These are phyloP conservation scores for Picea mariana DNA, from an alignment of 83 land plant species.

Conservation along the genomic window DNA sequence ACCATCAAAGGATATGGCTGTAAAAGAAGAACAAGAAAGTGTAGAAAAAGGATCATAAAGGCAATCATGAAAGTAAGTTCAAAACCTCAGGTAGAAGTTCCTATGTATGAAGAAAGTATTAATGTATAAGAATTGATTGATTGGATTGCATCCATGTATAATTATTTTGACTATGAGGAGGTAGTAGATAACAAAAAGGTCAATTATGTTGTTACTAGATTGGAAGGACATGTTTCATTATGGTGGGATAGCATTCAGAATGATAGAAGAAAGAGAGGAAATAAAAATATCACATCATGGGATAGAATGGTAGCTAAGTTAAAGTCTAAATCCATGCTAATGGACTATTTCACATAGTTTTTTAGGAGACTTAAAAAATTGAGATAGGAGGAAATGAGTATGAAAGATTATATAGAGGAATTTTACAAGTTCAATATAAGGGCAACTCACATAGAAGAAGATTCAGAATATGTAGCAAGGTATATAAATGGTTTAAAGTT, in stretches of 20 bases:
- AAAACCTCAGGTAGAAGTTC: background rate
- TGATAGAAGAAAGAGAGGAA: background rate
- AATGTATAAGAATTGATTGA: background rate
- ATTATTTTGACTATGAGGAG: background rate
- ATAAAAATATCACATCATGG: background rate
- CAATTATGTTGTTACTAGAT: background rate
- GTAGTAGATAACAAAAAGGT: background rate
- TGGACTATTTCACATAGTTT: background rate
- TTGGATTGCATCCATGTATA: background rate
- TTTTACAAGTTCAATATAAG: background rate
- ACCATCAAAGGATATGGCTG: background rate
- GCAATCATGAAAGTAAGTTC: background rate
- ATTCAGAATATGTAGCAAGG: background rate
- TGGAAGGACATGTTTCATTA: background rate
- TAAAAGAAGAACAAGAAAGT: background rate
- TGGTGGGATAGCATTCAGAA: background rate
- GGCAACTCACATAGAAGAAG: background rate
- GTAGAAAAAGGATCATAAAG: background rate
- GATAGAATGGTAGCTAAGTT: background rate
- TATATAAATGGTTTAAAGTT: background rate
- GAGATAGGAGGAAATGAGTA: background rate
- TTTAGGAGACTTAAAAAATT: background rate
- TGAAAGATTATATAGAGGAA: background rate
- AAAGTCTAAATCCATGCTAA: background rate
- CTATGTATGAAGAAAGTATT: background rate